Evolutionary conservation across 2,329 filamentous ascomycete species (phyloP), one percentile per base, ranked within the genome.

Genomic region (Rutstroemia sp.): DNA sequence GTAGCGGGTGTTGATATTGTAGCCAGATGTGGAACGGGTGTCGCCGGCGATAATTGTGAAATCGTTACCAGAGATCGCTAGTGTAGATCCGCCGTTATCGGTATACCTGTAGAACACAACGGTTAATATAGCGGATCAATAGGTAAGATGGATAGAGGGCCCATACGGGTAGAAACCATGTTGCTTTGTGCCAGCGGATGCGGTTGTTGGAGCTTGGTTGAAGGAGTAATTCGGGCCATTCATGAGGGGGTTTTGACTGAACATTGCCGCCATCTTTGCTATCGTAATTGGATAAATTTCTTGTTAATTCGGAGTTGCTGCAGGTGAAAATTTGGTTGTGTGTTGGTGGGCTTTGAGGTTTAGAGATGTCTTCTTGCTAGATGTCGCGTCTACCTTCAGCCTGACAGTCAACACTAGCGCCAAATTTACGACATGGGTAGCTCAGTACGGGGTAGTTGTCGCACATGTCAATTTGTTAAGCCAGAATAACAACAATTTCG

Each of bases 1-100:
- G 78, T 89, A 92, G 68, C 94, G 88, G 58, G 92, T 92, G 83
- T 99, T 96, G 86, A 99, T 99, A 80, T 88, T 96, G 84, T 96
- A 99, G 71, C 95, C 94, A 63, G 89, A 88, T 56, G 92, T 96
- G 70, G 90, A 90, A 71, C 94, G 89, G 66, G 94, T 99, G 78
- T 99, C 94, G 75, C 95, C 94, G 46, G 94, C 94, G 72, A 99
- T 85, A 76, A 99, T 95, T 70, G 91, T 85, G 79, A 97, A 99
- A 78, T 95, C 89, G 70, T 85, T 85, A 66, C 95, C 94, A 41
- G 90, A 87, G 73, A 99, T 97, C 69, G 91, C 94, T 56, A 99
- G 83, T 54, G 94, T 97, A 59, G 91, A 95, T 66, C 94, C 94
- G 66, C 94, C 94, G 72, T 99, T 99, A 78, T 99, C 92, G 64